phyloP scores from a whole-genome alignment of 331 rosid species.

The Telfairia occidentalis region DNA sequence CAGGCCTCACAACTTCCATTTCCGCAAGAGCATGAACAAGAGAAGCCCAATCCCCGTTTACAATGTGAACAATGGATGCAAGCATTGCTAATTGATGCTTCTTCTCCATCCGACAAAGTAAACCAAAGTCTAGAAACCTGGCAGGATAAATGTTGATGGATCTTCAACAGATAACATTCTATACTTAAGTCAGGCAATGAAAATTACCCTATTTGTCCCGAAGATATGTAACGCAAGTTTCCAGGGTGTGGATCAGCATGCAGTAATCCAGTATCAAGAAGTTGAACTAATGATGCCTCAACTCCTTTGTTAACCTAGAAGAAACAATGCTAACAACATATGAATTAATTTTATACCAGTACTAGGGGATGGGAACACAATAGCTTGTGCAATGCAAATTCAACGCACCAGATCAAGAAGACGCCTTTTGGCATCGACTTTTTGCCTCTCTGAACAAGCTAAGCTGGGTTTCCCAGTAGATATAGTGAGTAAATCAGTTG shows the following conservation, averaged over 20 bases:
- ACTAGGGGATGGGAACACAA: neutral
- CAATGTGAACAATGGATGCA: conserved; percentile 92
- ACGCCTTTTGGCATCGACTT: conserved; percentile 58
- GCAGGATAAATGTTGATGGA: neutral
- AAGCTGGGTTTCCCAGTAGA: conserved; percentile 44
- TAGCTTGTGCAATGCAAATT: conserved; percentile 10
- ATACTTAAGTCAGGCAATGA: neutral
- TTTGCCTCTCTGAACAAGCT: conserved; percentile 47
- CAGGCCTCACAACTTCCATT: conserved; percentile 86
- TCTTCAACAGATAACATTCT: neutral
- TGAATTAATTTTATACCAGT: neutral
- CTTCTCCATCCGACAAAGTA: conserved; percentile 95
- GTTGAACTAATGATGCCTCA: conserved; percentile 81
- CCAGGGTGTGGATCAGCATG: conserved; percentile 99
- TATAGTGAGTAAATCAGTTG: conserved; percentile 61
- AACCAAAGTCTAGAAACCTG: conserved; percentile 95
- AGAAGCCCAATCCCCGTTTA: conserved; percentile 92
- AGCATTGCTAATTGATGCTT: conserved; percentile 91
- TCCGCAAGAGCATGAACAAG: conserved; percentile 62
- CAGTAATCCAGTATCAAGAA: conserved; percentile 89
- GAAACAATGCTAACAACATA: conserved; percentile 10
- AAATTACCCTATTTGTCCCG: conserved; percentile 78
- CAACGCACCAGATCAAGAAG: conserved; percentile 82
- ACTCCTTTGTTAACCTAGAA: conserved; percentile 85
- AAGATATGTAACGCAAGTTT: conserved; percentile 75